A percentile compares a stretch with the other conserved stretches of the same genome.
Evolutionary conservation across 169 alveolate species (phyloP).

Genomic region (Besnoitia besnoiti): DNA sequence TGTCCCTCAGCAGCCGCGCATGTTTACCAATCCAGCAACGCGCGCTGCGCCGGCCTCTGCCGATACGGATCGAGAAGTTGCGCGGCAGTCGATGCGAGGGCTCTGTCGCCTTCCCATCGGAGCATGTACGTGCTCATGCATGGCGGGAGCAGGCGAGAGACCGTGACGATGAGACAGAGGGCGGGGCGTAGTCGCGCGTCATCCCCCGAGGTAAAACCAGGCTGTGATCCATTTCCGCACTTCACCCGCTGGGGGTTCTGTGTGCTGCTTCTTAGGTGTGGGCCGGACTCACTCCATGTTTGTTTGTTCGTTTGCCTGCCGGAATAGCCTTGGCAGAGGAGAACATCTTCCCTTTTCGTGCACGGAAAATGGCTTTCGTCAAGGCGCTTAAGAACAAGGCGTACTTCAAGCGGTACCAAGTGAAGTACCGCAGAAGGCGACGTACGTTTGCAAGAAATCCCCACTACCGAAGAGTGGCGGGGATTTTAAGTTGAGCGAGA

Average conservation of each 20-base stretch:
- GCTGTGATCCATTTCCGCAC: neutral
- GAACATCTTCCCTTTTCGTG: neutral
- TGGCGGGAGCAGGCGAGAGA: too few species aligned
- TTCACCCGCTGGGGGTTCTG: conserved; percentile 1
- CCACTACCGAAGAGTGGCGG: conserved; percentile 10
- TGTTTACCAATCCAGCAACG: too few species aligned
- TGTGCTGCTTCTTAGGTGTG: neutral
- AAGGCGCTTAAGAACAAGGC: conserved; percentile 97
- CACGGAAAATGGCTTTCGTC: conserved; percentile 93
- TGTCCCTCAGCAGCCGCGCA: too few species aligned
- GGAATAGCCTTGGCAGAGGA: neutral
- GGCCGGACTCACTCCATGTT: neutral
- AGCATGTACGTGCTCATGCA: neutral
- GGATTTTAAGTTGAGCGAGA: neutral
- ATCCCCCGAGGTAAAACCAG: neutral
- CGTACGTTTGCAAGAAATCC: conserved; percentile 73
- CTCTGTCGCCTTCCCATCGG: too few species aligned
- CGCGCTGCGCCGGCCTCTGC: too few species aligned
- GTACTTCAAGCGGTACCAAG: conserved; percentile 99
- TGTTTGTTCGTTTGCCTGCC: neutral
- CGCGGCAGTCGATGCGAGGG: too few species aligned
- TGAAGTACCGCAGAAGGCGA: conserved; percentile 98
- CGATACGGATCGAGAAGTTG: too few species aligned
- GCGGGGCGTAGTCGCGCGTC: neutral
- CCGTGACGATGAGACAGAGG: neutral